These are phyloP conservation scores for Oryza australiensis DNA, from an alignment of 176 grass and related monocot species.

Conservation along the genomic window DNA sequence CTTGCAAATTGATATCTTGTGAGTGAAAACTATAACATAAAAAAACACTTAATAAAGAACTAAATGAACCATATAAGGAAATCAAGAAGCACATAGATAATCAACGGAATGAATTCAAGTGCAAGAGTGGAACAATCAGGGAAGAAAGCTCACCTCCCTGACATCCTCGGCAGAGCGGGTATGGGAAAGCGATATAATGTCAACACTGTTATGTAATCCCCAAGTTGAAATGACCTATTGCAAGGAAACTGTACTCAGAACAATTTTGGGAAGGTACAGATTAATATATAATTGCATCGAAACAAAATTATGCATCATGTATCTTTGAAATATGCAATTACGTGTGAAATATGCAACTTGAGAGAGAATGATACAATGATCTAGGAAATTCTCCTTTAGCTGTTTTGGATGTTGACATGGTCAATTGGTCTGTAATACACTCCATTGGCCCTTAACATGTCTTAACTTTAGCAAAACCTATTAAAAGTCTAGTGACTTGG, in stretches of 20 bases:
- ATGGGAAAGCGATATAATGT: slow-evolving; percentile 96
- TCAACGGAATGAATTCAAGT: slow-evolving; percentile 24
- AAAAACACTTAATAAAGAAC: slow-evolving; percentile 13
- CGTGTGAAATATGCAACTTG: neutral
- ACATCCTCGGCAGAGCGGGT: slow-evolving; percentile 88
- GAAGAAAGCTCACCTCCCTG: slow-evolving; percentile 64
- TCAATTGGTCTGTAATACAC: neutral
- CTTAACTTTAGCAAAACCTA: slow-evolving; percentile 16
- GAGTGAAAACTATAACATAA: slow-evolving; percentile 8
- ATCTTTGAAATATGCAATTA: neutral
- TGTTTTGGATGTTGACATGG: neutral
- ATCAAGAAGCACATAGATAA: neutral
- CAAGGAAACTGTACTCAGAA: slow-evolving; percentile 22
- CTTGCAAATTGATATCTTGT: slow-evolving; percentile 9
- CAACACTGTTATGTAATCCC: slow-evolving; percentile 75
- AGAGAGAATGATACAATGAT: neutral
- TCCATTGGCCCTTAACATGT: neutral
- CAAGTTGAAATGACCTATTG: slow-evolving; percentile 92
- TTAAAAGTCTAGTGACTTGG: neutral
- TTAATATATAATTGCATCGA: slow-evolving; percentile 22
- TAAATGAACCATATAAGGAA: neutral
- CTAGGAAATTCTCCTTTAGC: slow-evolving; percentile 11
- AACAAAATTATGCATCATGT: neutral
- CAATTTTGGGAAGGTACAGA: neutral
- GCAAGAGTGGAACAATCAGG: slow-evolving; percentile 22